Base-by-base conservation (phyloP, 73 alveolate species). In the Stentor roeselii region DNA sequence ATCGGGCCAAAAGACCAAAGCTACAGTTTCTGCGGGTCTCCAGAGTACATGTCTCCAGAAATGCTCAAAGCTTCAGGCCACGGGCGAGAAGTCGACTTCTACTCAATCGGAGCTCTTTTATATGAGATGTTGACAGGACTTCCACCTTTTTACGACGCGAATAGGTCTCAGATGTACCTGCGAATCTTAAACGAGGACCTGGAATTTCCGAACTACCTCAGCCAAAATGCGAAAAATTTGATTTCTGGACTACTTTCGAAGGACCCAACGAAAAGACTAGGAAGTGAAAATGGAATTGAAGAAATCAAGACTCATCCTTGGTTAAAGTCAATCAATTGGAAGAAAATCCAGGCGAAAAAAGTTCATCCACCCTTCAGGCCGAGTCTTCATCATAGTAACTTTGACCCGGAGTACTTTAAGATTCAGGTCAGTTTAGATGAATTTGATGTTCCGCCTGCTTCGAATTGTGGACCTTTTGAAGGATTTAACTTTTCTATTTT, bases 21-120 rank as follows among this genome's bases (percentile, higher is more conserved):
- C 85, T 60, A 85, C 38, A 83, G 97, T 1, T 94, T 94, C 78
- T 94, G 98, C 75, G 98, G 98, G 31, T 94, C 98, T 1, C 98
- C 97, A 3, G 91, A 86, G 77, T 94, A 94, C 89, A 85, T 94
- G 84, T 88, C 96, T 50, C 98, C 98, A 14, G 98, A 94, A 85
- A 94, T 94, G 97, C 83, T 89, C 0, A 78, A 88, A 82, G 87
- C 88, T 75, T 80, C 86, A 42, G 94, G 86, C 21, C 96, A 92
- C 37, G 60, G 92, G 11, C 83, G 92, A 59, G 82, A 82, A 38
- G 92, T 93, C 0, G 98, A 94, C 83, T 92, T 90, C 60, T 94
- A 94, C 84, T 88, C 94, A 15, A 89, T 94, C 39, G 98, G 98
- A 3, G 96, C 97, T 11, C 77, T 94, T 27, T 82, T 94, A 39